phyloP scores from a whole-genome alignment of 371 early-diverging fungal genomes.

The Mucor indicus region DNA sequence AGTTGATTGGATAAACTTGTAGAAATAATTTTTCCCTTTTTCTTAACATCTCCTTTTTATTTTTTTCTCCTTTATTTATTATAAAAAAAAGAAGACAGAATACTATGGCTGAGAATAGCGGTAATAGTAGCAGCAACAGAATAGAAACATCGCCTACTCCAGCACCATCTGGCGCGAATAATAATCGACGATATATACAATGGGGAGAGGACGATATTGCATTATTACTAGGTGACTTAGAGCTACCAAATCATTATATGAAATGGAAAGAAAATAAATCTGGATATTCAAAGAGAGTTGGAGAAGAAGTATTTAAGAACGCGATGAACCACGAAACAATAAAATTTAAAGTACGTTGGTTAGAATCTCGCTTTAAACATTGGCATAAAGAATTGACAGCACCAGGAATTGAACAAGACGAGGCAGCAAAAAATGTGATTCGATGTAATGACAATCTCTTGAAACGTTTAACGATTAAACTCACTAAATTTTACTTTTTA shows the following conservation, averaged over 20 bases:
- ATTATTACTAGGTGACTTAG: conserved; percentile 25
- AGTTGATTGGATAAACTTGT: too few relatives aligned
- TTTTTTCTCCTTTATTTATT: too few relatives aligned
- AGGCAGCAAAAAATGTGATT: neutral
- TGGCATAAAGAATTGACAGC: conserved; percentile 22
- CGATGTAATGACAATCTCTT: conserved; percentile 7
- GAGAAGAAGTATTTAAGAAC: conserved; percentile 28
- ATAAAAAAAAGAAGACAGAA: neutral
- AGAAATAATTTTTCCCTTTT: too few relatives aligned
- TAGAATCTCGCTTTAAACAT: conserved; percentile 26
- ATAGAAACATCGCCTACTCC: conserved; percentile 6
- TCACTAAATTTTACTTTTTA: neutral
- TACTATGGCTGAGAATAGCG: neutral
- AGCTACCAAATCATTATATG: conserved; percentile 28
- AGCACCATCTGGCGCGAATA: too few relatives aligned
- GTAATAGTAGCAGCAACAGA: neutral
- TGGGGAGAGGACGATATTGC: conserved; percentile 35
- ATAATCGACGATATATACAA: conserved; percentile 31
- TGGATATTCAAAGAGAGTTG: conserved; percentile 30
- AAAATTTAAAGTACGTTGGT: conserved; percentile 40
- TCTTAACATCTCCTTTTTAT: too few relatives aligned
- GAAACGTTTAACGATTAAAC: neutral
- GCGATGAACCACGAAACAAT: conserved; percentile 38
- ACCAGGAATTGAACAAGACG: conserved; percentile 8
- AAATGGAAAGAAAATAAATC: conserved; percentile 39